Evolutionary conservation across 2,329 filamentous ascomycete genomes (phyloP), one percentile per base, ranked within the genome.

Genomic region (Magnaporthiopsis incrustans): DNA sequence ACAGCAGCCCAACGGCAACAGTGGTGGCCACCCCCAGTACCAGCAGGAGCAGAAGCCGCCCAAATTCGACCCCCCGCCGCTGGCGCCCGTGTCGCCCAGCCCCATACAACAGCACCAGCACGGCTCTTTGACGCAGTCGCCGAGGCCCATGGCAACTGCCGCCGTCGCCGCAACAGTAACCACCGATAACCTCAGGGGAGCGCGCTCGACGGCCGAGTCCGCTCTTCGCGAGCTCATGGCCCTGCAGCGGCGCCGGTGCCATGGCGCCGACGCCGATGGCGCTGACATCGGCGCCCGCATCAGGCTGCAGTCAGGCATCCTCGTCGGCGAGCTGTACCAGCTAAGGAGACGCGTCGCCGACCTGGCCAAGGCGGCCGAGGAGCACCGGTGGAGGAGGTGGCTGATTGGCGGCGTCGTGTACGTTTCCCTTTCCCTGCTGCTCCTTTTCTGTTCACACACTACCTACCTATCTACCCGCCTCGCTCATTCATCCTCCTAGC

Each of bases 371-470:
- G 72, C 71, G 14, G 79, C 78, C 0, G 80, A 85, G 71, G 73
- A 74, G 44, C 77, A 80, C 59, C 77, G 83, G 50, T 85, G 82
- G 81, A 76, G 82, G 60, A 77, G 77, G 66, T 83, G 81, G 78
- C 68, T 84, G 18, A 69, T 85, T 1, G 82, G 83, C 4, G 81
- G 81, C 0, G 69, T 80, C 22, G 71, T 84, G 82, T 85, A 69
- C 78, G 81, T 75, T 44, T 65, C 59, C 32, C 32, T 30, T 30
- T 30, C 27, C 27, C 27, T 30, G 27, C 27, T 30, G 27, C 27
- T 30, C 27, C 27, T 3, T 30, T 30, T 30, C 27, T 30, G 5
- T 30, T 30, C 27, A 30, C 27, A 30, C 3, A 30, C 27, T 30
- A 30, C 27, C 27, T 30, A 3, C 27, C 27, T 30, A 30, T 5